Base-by-base conservation (phyloP, 2,329 filamentous ascomycete species). In the Fonsecaea pugnacius region DNA sequence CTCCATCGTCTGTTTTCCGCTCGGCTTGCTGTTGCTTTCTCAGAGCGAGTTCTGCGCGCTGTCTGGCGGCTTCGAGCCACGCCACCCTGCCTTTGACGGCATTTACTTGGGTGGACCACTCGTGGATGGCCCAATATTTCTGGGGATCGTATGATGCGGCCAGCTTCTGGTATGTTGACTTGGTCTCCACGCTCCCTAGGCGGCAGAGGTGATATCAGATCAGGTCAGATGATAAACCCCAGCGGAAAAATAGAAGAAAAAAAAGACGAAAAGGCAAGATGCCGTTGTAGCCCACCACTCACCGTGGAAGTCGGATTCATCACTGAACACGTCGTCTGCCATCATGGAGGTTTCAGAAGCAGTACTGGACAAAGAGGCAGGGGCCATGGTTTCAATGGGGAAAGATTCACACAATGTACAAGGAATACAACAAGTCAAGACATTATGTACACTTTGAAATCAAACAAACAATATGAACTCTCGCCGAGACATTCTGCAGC, bases 161-260 rank as follows among this genome's bases (percentile, higher is more conserved):
- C 52, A 82, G 80, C n/a, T 76, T 70, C 69, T 85, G 78, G 0
- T 89, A 80, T 1, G 75, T 73, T 18, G 74, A 71, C 56, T 82
- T 79, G 30, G 80, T 78, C 6, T 82, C 75, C 8, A 84, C 79
- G 62, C 86, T 83, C 58, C 89, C 88, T 91, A 68, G 16, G 50
- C n/a, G 4, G 30, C 8, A 14, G 38, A 43, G 16, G 18, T 27
- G 51, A 21, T 3, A 9, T 27, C 12, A 53, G 51, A 24, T 53
- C 30, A 36, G 51, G 18, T 43, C 5, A 18, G 6, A 30, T 30
- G 27, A 30, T 30, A 30, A 30, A 30, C 27, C 27, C 27, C 27
- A 4, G 27, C 27, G 27, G 27, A 1, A 5, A 30, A 30, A 30
- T 5, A 30, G 27, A 1, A 5, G 6, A 30, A 30, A 30, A 30